Base-by-base conservation (phyloP, 2,329 filamentous ascomycete genomes). In the Achaetomium macrosporum region DNA sequence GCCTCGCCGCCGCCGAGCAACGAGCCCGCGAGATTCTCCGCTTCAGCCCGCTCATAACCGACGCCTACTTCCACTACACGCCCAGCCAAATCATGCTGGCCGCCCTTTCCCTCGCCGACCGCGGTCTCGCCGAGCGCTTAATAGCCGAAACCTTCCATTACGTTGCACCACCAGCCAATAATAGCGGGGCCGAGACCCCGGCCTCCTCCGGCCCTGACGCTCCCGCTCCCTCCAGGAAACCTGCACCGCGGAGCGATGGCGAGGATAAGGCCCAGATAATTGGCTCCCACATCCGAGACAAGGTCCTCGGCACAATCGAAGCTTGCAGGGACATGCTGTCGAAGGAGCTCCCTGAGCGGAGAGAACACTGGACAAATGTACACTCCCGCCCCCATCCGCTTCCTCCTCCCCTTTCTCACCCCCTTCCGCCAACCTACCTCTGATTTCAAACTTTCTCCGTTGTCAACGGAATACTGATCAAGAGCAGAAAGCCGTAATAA, bases 31-130 rank as follows among this genome's bases (percentile, higher is more conserved):
- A 84, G 17, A 77, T 89, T 43, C 79, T 95, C 50, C 89, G 89
- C 65, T 86, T 84, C 50, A 87, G 88, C 53, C 88, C 90, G 0
- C 74, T 95, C 47, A 78, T 96, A 56, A 96, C 92, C 25, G 93
- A 99, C 64, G 90, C 83, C n/a, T 97, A 97, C 72, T 96, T 97
- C 71, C 86, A 96, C 69, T 97, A 88, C 71, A 92, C 92, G 0
- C 93, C 93, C 0, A 87, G 88, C 20, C 93, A 99, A 68, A 95
- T 97, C 66, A 91, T 91, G 84, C 78, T 97, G 55, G 85, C 89
- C 0, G 84, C 91, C 0, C 71, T 96, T 29, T 76, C 85, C 13
- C 78, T 95, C 47, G 88, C 85, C 0, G 92, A 97, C 65, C 71
- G 75, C 39, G 80, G 77, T 0, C 71, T 93, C 31, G 65, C 77